These are phyloP conservation scores for Neolecta irregularis DNA, from an alignment of 1,139 yeast species.

Conservation along the genomic window DNA sequence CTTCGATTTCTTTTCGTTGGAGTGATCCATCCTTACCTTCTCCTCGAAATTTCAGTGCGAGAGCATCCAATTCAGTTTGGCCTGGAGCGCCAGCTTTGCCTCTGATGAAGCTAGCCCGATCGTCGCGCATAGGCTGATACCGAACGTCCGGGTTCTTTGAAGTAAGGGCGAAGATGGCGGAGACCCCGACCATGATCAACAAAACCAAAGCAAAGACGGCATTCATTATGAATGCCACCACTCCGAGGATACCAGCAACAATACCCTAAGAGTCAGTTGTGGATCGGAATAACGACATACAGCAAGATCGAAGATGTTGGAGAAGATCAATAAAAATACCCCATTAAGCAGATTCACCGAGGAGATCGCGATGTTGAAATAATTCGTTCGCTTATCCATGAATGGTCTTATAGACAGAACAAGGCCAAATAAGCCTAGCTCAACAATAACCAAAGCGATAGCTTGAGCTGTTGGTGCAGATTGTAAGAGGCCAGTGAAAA, in stretches of 20 bases:
- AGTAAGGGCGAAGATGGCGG: slow-evolving; percentile 68
- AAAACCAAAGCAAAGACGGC: slow-evolving; percentile 77
- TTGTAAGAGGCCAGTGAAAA: slow-evolving; percentile 80
- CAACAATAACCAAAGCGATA: slow-evolving; percentile 57
- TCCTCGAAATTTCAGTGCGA: slow-evolving; percentile 78
- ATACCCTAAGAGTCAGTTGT: slow-evolving; percentile 63
- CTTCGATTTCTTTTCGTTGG: not conserved
- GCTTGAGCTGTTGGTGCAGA: slow-evolving; percentile 66
- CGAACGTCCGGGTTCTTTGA: slow-evolving; percentile 90
- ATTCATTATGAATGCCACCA: slow-evolving; percentile 77
- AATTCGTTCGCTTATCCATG: slow-evolving; percentile 88
- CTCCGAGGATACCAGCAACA: slow-evolving; percentile 82
- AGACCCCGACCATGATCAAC: slow-evolving; percentile 60
- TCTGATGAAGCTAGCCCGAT: slow-evolving; percentile 76
- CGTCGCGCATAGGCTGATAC: slow-evolving; percentile 94
- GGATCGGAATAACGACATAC: not conserved
- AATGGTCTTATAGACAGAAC: slow-evolving; percentile 67
- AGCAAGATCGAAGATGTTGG: slow-evolving; percentile 33
- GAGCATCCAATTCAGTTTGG: slow-evolving; percentile 69
- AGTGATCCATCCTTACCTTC: slow-evolving; percentile 24
- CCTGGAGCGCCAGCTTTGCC: slow-evolving; percentile 32
- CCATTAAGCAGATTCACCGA: slow-evolving; percentile 70
- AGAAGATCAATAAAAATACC: slow-evolving; percentile 74
- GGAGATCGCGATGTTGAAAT: slow-evolving; percentile 73
- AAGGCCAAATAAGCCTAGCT: slow-evolving; percentile 47